phyloP scores from a whole-genome alignment of 768 basidiomycete genomes.

The Cantharellus anzutake region DNA sequence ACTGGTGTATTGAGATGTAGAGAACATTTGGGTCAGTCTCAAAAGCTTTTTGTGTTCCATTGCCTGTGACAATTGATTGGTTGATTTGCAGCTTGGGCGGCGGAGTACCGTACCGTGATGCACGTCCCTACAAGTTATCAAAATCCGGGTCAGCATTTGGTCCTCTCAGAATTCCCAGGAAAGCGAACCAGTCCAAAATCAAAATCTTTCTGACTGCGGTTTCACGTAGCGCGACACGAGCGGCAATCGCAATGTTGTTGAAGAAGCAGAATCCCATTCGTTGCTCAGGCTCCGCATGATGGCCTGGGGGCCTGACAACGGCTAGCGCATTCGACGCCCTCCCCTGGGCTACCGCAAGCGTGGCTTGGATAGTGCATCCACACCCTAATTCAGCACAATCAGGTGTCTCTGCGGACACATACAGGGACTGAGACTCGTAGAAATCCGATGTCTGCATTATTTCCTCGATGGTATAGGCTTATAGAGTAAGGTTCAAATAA shows the following conservation, averaged over 20 bases:
- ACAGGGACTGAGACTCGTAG: constrained; percentile 84
- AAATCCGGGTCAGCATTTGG: neutral
- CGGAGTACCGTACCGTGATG: constrained; percentile 51
- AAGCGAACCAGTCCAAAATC: constrained; percentile 82
- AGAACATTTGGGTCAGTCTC: constrained; percentile 81
- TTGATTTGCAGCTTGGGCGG: neutral
- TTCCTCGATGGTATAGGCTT: constrained; percentile 40
- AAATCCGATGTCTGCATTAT: constrained; percentile 57
- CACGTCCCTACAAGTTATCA: constrained; percentile 49
- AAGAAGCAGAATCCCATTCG: constrained; percentile 99
- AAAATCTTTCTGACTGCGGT: constrained; percentile 61
- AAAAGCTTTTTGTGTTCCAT: constrained; percentile 93
- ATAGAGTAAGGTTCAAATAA: no score
- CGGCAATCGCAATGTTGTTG: constrained; percentile 92
- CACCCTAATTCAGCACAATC: constrained; percentile 74
- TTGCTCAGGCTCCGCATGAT: constrained; percentile 95
- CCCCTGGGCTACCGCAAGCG: constrained; percentile 64
- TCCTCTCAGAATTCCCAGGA: neutral
- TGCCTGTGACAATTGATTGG: constrained; percentile 33
- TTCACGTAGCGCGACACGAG: constrained; percentile 54
- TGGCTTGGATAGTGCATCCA: constrained; percentile 86
- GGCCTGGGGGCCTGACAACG: constrained; percentile 91
- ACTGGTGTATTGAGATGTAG: constrained; percentile 90
- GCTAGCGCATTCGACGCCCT: constrained; percentile 78
- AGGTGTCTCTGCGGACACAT: constrained; percentile 74